Conservation (phyloP, 305 asterid genomes). For the Lippia alba region DNA sequence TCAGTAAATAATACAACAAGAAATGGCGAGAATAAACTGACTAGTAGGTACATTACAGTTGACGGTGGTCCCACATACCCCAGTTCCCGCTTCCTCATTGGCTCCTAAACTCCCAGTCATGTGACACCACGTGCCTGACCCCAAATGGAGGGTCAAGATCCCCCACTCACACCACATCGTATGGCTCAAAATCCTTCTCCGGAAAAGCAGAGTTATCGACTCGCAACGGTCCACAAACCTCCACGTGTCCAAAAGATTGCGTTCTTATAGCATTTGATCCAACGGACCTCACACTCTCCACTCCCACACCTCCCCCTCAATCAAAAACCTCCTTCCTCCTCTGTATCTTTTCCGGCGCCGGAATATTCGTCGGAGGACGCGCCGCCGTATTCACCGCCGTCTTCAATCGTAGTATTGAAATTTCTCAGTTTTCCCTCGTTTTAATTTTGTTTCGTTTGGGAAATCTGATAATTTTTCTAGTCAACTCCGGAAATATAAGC, state of each 20-base stretch:
- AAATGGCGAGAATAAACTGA: too few relatives aligned
- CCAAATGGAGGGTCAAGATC: constrained; percentile 38
- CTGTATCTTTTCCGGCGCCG: constrained; percentile 26
- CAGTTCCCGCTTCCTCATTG: constrained; percentile 31
- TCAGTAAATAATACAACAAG: too few relatives aligned
- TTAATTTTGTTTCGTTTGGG: neutral
- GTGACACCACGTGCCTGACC: constrained; percentile 45
- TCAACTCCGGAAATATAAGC: neutral
- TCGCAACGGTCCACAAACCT: constrained; percentile 44
- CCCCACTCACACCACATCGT: constrained; percentile 39
- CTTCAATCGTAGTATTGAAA: neutral
- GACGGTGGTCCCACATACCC: constrained; percentile 46
- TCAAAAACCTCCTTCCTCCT: neutral
- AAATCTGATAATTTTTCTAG: neutral
- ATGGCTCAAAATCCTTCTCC: constrained; percentile 33
- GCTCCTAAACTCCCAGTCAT: constrained; percentile 21
- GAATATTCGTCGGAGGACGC: constrained; percentile 17
- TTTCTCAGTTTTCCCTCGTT: neutral
- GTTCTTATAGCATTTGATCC: constrained; percentile 64
- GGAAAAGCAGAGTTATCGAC: constrained; percentile 49
- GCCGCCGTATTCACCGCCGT: neutral
- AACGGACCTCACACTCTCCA: constrained; percentile 53
- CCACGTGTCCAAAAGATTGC: constrained; percentile 57
- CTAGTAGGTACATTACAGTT: neutral
- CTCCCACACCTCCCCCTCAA: neutral